phyloP scores from a whole-genome alignment of 2,329 filamentous ascomycete species.

The Alternaria solani region DNA sequence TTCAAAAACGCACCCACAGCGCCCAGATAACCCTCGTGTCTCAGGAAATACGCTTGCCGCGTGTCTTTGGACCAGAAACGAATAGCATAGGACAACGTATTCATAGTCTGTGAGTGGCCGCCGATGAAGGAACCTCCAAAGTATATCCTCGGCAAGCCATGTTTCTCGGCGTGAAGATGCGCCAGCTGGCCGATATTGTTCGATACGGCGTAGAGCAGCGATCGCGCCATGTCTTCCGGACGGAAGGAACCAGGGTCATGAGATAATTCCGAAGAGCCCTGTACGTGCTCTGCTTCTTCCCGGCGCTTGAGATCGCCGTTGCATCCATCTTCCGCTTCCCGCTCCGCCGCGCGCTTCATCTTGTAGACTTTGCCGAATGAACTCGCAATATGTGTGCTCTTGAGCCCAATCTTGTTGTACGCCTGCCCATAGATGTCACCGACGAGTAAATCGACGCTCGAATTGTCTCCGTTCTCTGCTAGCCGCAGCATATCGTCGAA shows the following conservation, averaged over 20 bases:
- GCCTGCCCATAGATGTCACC: slow-evolving; percentile 97
- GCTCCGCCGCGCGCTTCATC: slow-evolving; percentile 85
- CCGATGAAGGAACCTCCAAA: slow-evolving; percentile 98
- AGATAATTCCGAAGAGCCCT: slow-evolving; percentile 39
- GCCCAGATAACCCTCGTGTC: slow-evolving; percentile 95
- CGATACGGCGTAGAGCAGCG: slow-evolving; percentile 88
- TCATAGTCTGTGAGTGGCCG: slow-evolving; percentile 96
- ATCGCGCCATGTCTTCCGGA: slow-evolving; percentile 85
- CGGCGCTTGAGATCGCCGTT: slow-evolving; percentile 59
- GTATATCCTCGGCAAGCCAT: slow-evolving; percentile 90
- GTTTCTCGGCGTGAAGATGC: slow-evolving; percentile 95
- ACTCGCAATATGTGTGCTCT: slow-evolving; percentile 93
- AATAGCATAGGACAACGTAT: slow-evolving; percentile 95
- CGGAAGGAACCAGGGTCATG: slow-evolving; percentile 66
- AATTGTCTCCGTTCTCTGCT: slow-evolving; percentile 90
- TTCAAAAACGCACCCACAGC: slow-evolving; percentile 94
- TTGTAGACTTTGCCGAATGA: slow-evolving; percentile 97
- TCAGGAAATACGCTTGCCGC: slow-evolving; percentile 94
- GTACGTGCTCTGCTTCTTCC: slow-evolving; percentile 47
- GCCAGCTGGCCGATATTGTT: slow-evolving; percentile 99
- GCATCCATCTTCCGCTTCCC: slow-evolving; percentile 74
- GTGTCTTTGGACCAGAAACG: slow-evolving; percentile 95
- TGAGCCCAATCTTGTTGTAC: slow-evolving; percentile 94
- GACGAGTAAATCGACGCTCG: slow-evolving; percentile 93
- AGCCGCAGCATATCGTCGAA: slow-evolving; percentile 98